A percentile compares a stretch with the other conserved stretches of the same genome.
Conservation (phyloP, 2,329 filamentous ascomycete species). For the Dothideomycetidae sp. region DNA sequence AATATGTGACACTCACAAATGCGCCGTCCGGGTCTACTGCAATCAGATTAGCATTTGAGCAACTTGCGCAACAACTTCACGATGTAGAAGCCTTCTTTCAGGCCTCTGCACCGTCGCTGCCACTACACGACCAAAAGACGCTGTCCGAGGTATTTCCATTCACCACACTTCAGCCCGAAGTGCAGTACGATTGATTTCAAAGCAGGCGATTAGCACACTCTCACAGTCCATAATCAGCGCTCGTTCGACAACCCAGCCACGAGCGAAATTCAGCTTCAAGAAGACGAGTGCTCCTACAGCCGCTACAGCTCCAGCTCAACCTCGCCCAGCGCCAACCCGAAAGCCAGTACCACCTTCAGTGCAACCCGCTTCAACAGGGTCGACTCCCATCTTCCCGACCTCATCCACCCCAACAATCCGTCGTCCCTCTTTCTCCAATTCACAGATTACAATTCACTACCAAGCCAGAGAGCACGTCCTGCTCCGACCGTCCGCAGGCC, state of each 20-base stretch:
- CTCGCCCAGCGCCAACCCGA: slow-evolving; percentile 9
- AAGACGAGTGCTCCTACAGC: slow-evolving; percentile 24
- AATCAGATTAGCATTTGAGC: too few relatives aligned
- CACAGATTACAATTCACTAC: slow-evolving; percentile 42
- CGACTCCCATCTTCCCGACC: slow-evolving; percentile 1
- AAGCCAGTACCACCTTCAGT: background rate
- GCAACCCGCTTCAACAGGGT: background rate
- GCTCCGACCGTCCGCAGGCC: slow-evolving; percentile 62
- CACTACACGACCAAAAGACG: slow-evolving; percentile 3
- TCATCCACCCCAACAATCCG: slow-evolving; percentile 15
- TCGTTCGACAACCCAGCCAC: slow-evolving; percentile 47
- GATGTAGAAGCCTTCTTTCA: background rate
- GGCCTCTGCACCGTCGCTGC: background rate
- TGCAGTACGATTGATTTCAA: too few relatives aligned
- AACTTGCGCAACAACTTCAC: background rate
- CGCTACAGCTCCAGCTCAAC: slow-evolving; percentile 37
- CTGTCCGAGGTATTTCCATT: slow-evolving; percentile 3
- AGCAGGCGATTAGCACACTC: background rate
- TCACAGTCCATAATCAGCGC: background rate
- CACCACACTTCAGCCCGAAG: too few relatives aligned
- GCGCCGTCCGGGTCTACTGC: too few relatives aligned
- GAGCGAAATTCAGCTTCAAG: slow-evolving; percentile 50
- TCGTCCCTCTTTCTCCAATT: slow-evolving; percentile 43
- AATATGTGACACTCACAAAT: too few relatives aligned
- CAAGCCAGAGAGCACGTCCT: slow-evolving; percentile 38